A percentile compares a stretch with the other conserved stretches of the same genome.
These are phyloP conservation scores for Laetiporus sulphureus DNA, from an alignment of 1,284 basidiomycete genomes.

Conservation along the genomic window DNA sequence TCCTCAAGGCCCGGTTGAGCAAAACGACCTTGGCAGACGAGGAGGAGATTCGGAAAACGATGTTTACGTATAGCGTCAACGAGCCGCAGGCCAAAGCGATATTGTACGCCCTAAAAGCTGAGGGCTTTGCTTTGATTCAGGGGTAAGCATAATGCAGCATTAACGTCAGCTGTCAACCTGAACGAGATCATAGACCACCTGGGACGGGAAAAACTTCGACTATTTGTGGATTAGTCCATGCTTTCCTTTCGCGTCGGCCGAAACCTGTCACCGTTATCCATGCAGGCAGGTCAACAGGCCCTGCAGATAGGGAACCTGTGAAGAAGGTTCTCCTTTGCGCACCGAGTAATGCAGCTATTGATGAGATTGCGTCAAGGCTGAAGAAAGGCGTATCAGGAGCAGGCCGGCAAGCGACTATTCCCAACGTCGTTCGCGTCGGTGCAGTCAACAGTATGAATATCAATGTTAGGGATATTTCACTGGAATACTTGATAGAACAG, in stretches of 20 bases:
- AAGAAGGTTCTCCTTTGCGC: slow-evolving; percentile 91
- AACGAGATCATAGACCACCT: slow-evolving; percentile 64
- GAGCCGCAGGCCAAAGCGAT: slow-evolving; percentile 94
- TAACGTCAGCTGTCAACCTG: not conserved
- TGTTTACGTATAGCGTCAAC: slow-evolving; percentile 76
- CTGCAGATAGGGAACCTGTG: slow-evolving; percentile 42
- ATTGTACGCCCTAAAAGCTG: slow-evolving; percentile 61
- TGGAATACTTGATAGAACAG: slow-evolving; percentile 83
- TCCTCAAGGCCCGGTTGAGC: slow-evolving; percentile 64
- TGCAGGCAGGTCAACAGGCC: slow-evolving; percentile 34
- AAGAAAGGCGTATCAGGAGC: slow-evolving; percentile 70
- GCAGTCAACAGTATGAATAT: slow-evolving; percentile 75
- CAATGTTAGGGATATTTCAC: slow-evolving; percentile 80
- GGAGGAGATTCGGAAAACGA: slow-evolving; percentile 58
- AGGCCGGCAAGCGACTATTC: slow-evolving; percentile 46
- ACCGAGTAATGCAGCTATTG: slow-evolving; percentile 97
- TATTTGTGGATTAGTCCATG: slow-evolving; percentile 90
- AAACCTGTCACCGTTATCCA: slow-evolving; percentile 42
- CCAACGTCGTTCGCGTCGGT: slow-evolving; percentile 89
- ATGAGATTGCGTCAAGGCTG: slow-evolving; percentile 89
- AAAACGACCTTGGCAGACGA: slow-evolving; percentile 40
- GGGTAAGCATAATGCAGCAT: slow-evolving; percentile 51
- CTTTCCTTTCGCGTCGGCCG: slow-evolving; percentile 64
- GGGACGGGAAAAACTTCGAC: slow-evolving; percentile 99
- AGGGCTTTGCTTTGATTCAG: slow-evolving; percentile 92